Percentiles rank a stretch among this genome's conserved stretches.
phyloP scores from a whole-genome alignment of 257 asterid genomes.

The Nemophila menziesii region DNA sequence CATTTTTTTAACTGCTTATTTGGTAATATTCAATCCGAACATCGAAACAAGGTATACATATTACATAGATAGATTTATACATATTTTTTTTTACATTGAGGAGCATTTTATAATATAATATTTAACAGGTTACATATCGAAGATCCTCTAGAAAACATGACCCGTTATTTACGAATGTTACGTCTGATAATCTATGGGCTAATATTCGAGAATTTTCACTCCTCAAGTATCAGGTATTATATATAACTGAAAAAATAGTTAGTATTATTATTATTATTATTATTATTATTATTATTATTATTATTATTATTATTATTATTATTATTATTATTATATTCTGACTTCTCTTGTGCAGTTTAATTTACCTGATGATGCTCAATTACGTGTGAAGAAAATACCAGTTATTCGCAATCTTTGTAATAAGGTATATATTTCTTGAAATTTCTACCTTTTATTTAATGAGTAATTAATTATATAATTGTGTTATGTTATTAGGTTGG shows the following conservation, averaged over 20 bases:
- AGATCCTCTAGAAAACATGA: conserved; percentile 43
- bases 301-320: conserved; percentile 1
- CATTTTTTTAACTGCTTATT: conserved; percentile 69
- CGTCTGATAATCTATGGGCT: conserved; percentile 75
- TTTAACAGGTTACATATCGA: conserved; percentile 40
- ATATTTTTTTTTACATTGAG: conserved; percentile 17
- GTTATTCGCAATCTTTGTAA: conserved; percentile 74
- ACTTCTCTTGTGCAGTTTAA: conserved; percentile 45
- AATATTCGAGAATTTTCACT: conserved; percentile 71
- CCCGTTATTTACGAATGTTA: conserved; percentile 35
- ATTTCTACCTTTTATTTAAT: background rate
- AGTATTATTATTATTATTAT: background rate
- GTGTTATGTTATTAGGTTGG: conserved; percentile 97
- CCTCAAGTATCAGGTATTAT: conserved; percentile 77
- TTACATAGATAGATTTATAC: background rate
- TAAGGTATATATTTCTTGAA: conserved; percentile 36
- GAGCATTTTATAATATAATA: conserved; percentile 3
- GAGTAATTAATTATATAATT: too few species aligned
- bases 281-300: too few species aligned
- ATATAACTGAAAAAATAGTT: conserved; percentile 6
- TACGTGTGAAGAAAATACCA: conserved; percentile 55
- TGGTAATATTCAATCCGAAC: conserved; percentile 51
- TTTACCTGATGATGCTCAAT: conserved; percentile 55
- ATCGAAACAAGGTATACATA: conserved; percentile 42
- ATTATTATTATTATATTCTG: conserved; percentile 2